These are phyloP conservation scores for Echria macrotheca DNA, from an alignment of 495 filamentous ascomycete species.

Conservation along the genomic window DNA sequence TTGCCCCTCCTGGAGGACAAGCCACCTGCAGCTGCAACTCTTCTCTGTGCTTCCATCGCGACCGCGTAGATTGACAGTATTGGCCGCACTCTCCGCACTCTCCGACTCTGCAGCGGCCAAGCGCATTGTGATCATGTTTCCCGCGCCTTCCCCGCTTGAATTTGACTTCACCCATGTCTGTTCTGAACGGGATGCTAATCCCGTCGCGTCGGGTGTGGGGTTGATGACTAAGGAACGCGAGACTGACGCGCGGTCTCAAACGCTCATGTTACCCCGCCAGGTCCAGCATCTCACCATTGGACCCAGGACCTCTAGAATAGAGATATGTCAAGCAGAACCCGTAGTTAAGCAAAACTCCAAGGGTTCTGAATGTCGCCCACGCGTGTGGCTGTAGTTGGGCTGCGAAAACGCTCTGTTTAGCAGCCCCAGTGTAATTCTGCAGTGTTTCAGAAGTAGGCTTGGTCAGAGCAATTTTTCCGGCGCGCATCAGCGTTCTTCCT, in stretches of 20 bases:
- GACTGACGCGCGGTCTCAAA: slow-evolving; percentile 11
- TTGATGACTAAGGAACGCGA: slow-evolving; percentile 30
- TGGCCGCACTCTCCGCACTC: background rate
- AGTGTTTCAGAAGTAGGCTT: too few species aligned
- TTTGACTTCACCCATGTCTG: slow-evolving; percentile 6
- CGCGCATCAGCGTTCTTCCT: slow-evolving; percentile 34
- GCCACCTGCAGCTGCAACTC: background rate
- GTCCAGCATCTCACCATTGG: background rate
- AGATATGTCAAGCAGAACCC: too few species aligned
- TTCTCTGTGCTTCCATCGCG: slow-evolving; percentile 2
- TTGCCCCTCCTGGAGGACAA: background rate
- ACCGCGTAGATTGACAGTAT: slow-evolving; percentile 1
- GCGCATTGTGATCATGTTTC: background rate
- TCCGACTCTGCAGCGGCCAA: background rate
- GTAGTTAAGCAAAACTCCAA: background rate
- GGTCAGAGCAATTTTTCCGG: too few species aligned
- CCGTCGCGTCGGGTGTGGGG: background rate
- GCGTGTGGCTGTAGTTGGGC: too few species aligned
- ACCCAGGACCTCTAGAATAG: too few species aligned
- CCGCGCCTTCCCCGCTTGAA: slow-evolving; percentile 5
- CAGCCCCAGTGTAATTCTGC: too few species aligned
- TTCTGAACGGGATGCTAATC: background rate
- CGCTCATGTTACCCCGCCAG: slow-evolving; percentile 1
- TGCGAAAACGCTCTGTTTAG: too few species aligned
- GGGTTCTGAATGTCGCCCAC: background rate